Base-by-base conservation (phyloP, 192 early-diverging fungal species). In the Chytriomyces hyalinus region DNA sequence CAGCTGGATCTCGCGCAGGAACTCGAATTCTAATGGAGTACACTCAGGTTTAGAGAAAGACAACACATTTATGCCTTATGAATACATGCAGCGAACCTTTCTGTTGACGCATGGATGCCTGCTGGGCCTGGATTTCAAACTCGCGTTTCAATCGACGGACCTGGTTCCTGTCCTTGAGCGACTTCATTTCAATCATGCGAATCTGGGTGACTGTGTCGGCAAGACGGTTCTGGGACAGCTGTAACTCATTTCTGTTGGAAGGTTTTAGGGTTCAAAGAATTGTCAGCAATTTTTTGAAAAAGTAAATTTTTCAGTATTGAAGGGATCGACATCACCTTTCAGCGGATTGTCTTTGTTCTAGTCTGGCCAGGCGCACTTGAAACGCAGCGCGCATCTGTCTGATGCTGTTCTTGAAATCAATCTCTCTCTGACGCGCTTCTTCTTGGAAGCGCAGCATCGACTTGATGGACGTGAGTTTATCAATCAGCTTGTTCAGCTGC, bases 391-490 rank as follows among this genome's bases (percentile, higher is more conserved):
- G 22, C 70, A 60, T 72, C 36, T 72, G 70, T 15, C 70, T 10
- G 48, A 60, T 72, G 9, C n/a, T 20, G 20, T 22, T 20, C 70
- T 72, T 72, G 70, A 72, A 60, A 26, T 20, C 70, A 10, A 24
- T 48, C 36, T 72, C 70, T 10, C 44, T 10, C n/a, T 72, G 50
- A 5, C 11, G 17, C 20, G 46, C 70, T 50, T 72, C 70, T 22
- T 72, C 70, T 57, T 57, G 53, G 70, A 72, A 72, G 13, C 70
- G 46, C 2, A 72, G 70, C 50, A 51, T 20, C 9, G n/a, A 50
- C 70, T 72, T 72, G 70, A 72, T 22, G 17, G 70, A 10, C 22
- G 22, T 46, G 70, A 72, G 70, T 26, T 60, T 51, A 11, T 72
- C 70, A 15, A 72, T 53, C 15, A 72, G 70, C 15, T 17, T 48